Evolutionary conservation across 768 basidiomycete genomes (phyloP).

Genomic region (Leccinum sublutescens): DNA sequence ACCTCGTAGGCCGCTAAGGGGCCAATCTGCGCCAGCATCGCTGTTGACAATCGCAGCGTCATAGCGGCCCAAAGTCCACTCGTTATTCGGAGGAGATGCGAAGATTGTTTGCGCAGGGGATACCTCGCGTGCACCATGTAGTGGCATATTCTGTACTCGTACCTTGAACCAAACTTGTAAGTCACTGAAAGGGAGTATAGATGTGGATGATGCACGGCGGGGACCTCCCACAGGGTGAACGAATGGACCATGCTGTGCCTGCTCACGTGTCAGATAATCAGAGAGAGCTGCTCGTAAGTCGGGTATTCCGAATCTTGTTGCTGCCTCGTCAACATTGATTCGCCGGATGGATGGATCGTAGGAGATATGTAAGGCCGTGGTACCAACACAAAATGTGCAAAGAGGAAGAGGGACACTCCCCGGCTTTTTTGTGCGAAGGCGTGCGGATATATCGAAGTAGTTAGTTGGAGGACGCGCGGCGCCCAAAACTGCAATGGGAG

Average conservation of each 20-base stretch:
- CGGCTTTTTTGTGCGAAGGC: not conserved
- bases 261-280: not conserved
- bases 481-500: not conserved
- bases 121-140: not conserved
- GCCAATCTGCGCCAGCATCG: not conserved
- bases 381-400: not conserved
- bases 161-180: not conserved
- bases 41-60: not conserved
- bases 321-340: not conserved
- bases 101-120: not conserved
- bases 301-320: not conserved
- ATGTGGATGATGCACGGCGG: not conserved
- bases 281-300: not conserved
- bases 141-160: not conserved
- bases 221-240: not conserved
- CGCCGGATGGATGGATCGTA: not conserved
- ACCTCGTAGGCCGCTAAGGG: not conserved
- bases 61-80: not conserved
- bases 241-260: not conserved
- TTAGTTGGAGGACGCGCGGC: not conserved
- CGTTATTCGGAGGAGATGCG: not conserved
- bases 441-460: not conserved
- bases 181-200: not conserved
- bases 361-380: not conserved
- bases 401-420: not conserved